Evolutionary conservation across 306 rosid species (phyloP).

Genomic region (Cucurbita argyrosperma): DNA sequence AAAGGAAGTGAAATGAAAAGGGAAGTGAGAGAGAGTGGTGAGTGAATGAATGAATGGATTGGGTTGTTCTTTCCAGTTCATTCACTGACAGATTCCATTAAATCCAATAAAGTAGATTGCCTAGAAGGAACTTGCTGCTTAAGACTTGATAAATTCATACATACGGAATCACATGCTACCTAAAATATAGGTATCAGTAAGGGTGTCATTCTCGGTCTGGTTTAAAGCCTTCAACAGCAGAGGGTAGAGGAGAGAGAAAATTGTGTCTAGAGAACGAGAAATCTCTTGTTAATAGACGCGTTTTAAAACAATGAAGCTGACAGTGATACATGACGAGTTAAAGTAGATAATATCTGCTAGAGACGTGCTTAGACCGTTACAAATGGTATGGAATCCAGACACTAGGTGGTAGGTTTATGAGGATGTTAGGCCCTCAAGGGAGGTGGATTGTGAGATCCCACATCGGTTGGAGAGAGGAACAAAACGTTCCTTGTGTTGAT

Average conservation of each 20-base stretch:
- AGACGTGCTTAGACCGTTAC: too few species aligned
- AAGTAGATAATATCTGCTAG: too few species aligned
- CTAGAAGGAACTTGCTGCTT: neutral
- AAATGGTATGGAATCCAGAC: too few species aligned
- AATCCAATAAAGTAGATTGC: slow-evolving; percentile 6
- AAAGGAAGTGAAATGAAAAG: neutral
- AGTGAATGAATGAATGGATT: neutral
- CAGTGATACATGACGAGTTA: too few species aligned
- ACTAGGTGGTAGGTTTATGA: too few species aligned
- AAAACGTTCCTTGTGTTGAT: too few species aligned
- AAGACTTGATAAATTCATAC: neutral
- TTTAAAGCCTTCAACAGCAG: neutral
- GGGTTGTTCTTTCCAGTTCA: slow-evolving; percentile 10
- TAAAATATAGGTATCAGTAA: neutral
- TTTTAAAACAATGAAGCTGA: too few species aligned
- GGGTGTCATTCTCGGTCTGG: slow-evolving; percentile 7
- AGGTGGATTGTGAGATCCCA: too few species aligned
- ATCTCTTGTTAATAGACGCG: neutral
- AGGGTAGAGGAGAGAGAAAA: neutral
- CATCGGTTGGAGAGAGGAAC: too few species aligned
- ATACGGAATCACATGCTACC: neutral
- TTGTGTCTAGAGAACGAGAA: neutral
- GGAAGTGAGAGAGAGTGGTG: neutral
- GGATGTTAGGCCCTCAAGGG: too few species aligned
- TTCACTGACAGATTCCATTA: slow-evolving; percentile 9